Conservation (phyloP, 2,329 filamentous ascomycete species). For the Trichoderma polysporum region DNA sequence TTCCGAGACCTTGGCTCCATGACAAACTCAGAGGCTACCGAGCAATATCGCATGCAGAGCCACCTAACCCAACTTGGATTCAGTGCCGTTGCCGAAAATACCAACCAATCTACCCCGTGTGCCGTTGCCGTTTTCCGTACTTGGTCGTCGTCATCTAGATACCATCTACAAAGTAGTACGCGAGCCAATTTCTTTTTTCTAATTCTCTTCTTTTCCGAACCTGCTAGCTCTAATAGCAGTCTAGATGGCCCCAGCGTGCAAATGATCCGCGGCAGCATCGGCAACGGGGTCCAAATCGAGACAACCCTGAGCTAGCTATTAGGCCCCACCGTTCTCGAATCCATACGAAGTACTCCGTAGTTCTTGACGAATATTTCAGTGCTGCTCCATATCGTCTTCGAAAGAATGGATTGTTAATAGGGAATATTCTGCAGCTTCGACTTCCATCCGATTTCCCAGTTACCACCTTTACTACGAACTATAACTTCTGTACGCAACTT, state of each 20-base stretch:
- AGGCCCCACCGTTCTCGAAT: not conserved
- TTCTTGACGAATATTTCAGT: not conserved
- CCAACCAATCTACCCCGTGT: not conserved
- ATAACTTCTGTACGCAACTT: not conserved
- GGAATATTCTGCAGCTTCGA: not conserved
- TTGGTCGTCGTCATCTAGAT: not conserved
- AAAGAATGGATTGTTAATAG: not conserved
- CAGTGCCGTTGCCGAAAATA: not conserved
- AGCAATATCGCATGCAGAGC: not conserved
- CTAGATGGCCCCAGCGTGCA: not conserved
- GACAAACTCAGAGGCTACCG: not conserved
- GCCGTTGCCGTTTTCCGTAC: not conserved
- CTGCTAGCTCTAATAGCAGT: not conserved
- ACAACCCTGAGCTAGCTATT: not conserved
- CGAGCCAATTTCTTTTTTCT: not conserved
- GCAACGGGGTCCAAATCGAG: conserved; percentile 15
- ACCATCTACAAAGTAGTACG: not conserved
- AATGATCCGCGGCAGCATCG: conserved; percentile 18
- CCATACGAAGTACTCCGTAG: not conserved
- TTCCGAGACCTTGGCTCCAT: not conserved
- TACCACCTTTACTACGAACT: not conserved
- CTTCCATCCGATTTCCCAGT: not conserved
- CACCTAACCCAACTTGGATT: not conserved
- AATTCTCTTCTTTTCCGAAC: not conserved
- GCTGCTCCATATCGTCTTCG: not conserved